phyloP scores from a whole-genome alignment of 2,329 filamentous ascomycete genomes.

The Lizonia empirigonia region DNA sequence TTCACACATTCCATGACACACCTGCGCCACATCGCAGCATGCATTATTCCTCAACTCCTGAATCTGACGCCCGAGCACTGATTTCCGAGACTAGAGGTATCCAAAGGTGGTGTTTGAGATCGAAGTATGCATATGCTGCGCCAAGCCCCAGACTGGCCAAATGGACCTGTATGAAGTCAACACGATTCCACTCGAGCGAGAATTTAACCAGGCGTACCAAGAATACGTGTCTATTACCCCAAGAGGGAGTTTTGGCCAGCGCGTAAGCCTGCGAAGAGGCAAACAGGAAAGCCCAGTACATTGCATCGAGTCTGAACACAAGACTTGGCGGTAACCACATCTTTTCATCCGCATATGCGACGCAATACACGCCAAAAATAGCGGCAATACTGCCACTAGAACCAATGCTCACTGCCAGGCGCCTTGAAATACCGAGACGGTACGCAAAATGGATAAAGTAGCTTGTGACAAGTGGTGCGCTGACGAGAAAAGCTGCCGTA shows the following conservation, averaged over 20 bases:
- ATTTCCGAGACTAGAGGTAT: constrained; percentile 17
- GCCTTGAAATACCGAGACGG: constrained; percentile 1
- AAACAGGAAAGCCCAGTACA: constrained; percentile 15
- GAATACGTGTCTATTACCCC: constrained; percentile 2
- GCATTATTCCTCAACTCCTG: background rate
- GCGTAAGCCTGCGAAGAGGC: constrained; percentile 4
- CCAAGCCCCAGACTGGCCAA: constrained; percentile 14
- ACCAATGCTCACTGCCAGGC: constrained; percentile 12
- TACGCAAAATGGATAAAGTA: constrained; percentile 17
- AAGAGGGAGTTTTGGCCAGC: background rate
- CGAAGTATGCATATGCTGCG: constrained; percentile 21
- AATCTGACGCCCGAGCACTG: background rate
- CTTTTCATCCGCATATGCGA: constrained; percentile 21
- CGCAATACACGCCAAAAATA: constrained; percentile 15
- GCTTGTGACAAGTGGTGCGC: constrained; percentile 18
- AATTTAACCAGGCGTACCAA: background rate
- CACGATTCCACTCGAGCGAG: background rate
- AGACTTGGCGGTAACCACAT: constrained; percentile 15
- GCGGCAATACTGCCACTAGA: constrained; percentile 11
- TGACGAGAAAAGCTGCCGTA: constrained; percentile 12
- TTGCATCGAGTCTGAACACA: constrained; percentile 16
- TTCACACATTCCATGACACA: background rate
- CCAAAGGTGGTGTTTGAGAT: constrained; percentile 21
- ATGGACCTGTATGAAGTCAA: constrained; percentile 16
- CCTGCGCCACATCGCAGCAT: background rate